Percentiles rank a stretch among this genome's conserved stretches.
phyloP scores from a whole-genome alignment of 1,139 yeast genomes.

The Yamadazyma blattariae region DNA sequence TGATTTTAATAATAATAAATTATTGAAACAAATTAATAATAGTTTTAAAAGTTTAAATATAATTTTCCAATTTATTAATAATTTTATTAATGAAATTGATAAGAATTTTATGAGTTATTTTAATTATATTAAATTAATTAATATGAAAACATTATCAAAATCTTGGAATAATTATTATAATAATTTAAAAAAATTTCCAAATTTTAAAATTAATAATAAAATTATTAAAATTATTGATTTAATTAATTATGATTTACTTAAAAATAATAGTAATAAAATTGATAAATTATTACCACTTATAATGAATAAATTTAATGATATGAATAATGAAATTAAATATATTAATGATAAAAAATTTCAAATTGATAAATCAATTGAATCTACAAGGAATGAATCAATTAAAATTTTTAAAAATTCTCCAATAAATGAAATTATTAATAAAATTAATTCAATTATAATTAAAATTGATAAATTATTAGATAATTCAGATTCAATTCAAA shows the following conservation, averaged over 20 bases:
- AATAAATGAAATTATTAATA: not conserved
- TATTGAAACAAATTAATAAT: slow-evolving; percentile 29
- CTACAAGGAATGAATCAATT: slow-evolving; percentile 34
- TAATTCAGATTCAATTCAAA: not conserved
- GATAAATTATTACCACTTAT: slow-evolving; percentile 28
- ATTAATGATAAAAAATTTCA: slow-evolving; percentile 26
- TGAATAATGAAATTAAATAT: slow-evolving; percentile 27
- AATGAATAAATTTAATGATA: slow-evolving; percentile 36
- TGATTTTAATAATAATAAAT: slow-evolving; percentile 17
- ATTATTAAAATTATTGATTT: slow-evolving; percentile 19
- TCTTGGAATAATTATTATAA: slow-evolving; percentile 49
- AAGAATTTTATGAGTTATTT: slow-evolving; percentile 49
- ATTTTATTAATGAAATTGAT: slow-evolving; percentile 49
- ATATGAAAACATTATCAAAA: slow-evolving; percentile 43
- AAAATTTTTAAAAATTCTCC: slow-evolving; percentile 21
- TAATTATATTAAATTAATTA: slow-evolving; percentile 45
- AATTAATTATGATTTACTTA: slow-evolving; percentile 25
- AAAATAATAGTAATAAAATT: slow-evolving; percentile 21
- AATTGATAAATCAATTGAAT: slow-evolving; percentile 33
- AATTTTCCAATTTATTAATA: slow-evolving; percentile 56
- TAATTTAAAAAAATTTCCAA: slow-evolving; percentile 36
- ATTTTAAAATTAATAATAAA: slow-evolving; percentile 16
- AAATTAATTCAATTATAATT: not conserved
- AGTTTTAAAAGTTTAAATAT: slow-evolving; percentile 54
- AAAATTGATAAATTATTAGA: not conserved